Percentiles rank a stretch among this genome's conserved stretches.
Conservation (phyloP, 495 filamentous ascomycete species). For the Penicillium goetzii region DNA sequence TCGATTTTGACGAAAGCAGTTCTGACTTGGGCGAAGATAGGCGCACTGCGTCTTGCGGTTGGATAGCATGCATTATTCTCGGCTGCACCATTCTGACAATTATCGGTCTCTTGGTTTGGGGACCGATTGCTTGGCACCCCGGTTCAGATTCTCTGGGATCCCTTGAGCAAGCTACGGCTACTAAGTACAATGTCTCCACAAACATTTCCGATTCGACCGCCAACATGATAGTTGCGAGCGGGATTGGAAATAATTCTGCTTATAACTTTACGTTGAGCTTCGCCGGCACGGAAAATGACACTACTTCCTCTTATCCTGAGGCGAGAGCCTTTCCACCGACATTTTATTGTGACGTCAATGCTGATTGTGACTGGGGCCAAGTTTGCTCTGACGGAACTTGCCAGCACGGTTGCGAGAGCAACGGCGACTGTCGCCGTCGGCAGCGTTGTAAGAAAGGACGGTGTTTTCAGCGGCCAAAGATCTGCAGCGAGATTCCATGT, state of each 20-base stretch:
- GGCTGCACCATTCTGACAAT: background rate
- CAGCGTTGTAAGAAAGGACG: background rate
- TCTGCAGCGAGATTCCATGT: no score
- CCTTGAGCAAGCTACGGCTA: background rate
- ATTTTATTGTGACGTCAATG: background rate
- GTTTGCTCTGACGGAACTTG: background rate
- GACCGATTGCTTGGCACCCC: background rate
- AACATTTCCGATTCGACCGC: background rate
- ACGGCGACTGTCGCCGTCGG: background rate
- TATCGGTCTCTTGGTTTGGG: background rate
- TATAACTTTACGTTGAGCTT: background rate
- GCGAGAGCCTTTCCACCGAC: background rate
- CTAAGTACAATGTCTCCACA: background rate
- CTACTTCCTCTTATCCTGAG: background rate
- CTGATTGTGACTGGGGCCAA: background rate
- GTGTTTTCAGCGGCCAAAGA: no score
- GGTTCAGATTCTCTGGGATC: background rate
- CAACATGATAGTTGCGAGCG: background rate
- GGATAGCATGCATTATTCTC: background rate
- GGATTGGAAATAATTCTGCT: background rate
- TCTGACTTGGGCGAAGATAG: background rate
- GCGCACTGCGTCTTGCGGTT: background rate
- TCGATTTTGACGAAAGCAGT: background rate
- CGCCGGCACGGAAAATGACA: background rate
- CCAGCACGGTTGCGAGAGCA: background rate